Base-by-base conservation (phyloP, 2,329 filamentous ascomycete species). In the Orbilia javanica region DNA sequence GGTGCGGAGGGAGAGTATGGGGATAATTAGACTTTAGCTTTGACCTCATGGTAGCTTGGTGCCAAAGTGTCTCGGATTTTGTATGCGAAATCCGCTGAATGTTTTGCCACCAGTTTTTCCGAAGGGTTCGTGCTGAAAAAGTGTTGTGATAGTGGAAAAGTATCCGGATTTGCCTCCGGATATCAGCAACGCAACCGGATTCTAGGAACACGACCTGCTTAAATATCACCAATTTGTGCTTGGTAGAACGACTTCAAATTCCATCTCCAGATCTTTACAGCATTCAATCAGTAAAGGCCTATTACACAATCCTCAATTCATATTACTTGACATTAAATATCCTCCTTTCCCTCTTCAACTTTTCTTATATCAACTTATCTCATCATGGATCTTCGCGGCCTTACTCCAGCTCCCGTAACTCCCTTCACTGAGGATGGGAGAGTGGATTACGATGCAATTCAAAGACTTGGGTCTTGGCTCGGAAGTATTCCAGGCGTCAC, bases 381-480 rank as follows among this genome's bases (percentile, higher is more conserved):
- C 64, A 80, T 80, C 77, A 81, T 87, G 79, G 86, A 87, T 82
- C 84, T 88, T 73, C 84, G 84, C 63, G 86, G 87, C 64, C 85
- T 88, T 63, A 85, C 86, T 22, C 87, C 86, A 55, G 86, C 86
- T 42, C 87, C 87, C 13, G 86, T 88, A 73, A 88, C 86, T 11
- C 85, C 87, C 62, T 88, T 88, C 83, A 87, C 84, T 79, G 81
- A 82, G 53, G 84, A 86, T 66, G 86, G 87, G 11, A 83, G 82
- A 10, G 84, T 88, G 68, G 87, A 88, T 82, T 88, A 86, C 81
- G 84, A 85, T 8, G 86, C 87, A 44, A 88, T 88, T 76, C 86
- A 88, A 66, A 85, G 87, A 15, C 85, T 88, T 11, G 87, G 87
- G 15, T 86, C 85, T 4, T 88, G 87, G 87, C 86, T 88, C 34